phyloP scores from a whole-genome alignment of 1,284 basidiomycete species.

The Malassezia globosa region DNA sequence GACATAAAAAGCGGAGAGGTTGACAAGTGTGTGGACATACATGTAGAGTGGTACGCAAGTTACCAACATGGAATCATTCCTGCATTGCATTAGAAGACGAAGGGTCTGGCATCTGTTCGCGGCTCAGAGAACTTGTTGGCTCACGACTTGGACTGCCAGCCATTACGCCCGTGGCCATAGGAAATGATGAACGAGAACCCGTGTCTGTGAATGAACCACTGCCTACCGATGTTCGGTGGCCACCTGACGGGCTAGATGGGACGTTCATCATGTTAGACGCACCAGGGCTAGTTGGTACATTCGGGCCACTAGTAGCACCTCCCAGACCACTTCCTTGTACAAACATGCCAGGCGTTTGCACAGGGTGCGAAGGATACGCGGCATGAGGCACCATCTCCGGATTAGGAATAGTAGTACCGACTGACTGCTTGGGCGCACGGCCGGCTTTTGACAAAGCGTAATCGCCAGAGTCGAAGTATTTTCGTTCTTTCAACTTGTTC shows the following conservation, averaged over 20 bases:
- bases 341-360: constrained; percentile 3
- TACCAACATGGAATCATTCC: no score
- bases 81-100: not conserved
- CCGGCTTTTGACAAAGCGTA: constrained; percentile 92
- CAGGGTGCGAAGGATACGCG: constrained; percentile 24
- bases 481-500: constrained; percentile 96
- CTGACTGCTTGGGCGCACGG: constrained; percentile 69
- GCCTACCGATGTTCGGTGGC: not conserved
- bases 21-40: no score
- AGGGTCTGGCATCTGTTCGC: constrained; percentile 3
- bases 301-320: not conserved
- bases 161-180: constrained; percentile 6
- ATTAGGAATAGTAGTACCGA: constrained; percentile 86
- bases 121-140: constrained; percentile 11
- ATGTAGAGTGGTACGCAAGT: no score
- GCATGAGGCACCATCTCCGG: constrained; percentile 57
- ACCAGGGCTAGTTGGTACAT: not conserved
- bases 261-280: constrained; percentile 11
- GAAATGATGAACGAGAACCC: constrained; percentile 12
- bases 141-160: constrained; percentile 11
- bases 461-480: constrained; percentile 95
- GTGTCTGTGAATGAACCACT: constrained; percentile 5
- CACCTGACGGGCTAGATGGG: constrained; percentile 8
- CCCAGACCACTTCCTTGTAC: not conserved
- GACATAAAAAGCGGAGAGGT: no score